A percentile compares a stretch with the other conserved stretches of the same genome.
Conservation (phyloP, 495 filamentous ascomycete genomes). For the Apiosordaria backusii region DNA sequence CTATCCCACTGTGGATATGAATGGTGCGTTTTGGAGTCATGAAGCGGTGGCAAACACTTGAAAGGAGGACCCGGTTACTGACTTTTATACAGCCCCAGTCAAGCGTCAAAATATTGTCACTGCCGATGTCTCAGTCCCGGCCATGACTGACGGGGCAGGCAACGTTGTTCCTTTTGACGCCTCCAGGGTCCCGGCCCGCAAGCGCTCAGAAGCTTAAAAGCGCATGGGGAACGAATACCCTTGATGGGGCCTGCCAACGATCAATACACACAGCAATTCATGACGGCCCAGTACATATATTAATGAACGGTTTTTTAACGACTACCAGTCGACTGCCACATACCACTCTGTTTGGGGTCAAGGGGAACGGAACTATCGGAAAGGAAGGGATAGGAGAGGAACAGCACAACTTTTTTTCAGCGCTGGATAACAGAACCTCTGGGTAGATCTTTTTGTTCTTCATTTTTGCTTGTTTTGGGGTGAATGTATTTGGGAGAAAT, state of each 20-base stretch:
- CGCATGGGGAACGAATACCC: background rate
- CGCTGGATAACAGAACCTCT: background rate
- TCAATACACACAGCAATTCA: background rate
- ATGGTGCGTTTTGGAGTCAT: conserved; percentile 30
- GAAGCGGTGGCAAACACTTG: background rate
- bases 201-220: background rate
- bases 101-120: conserved; percentile 26
- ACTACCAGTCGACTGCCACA: too few relatives aligned
- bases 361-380: background rate
- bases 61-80: background rate
- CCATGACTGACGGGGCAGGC: conserved; percentile 40
- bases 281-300: background rate
- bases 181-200: conserved; percentile 27
- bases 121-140: conserved; percentile 29
- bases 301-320: background rate
- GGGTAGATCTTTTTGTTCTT: background rate
- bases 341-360: background rate
- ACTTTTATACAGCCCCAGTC: conserved; percentile 21
- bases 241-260: background rate
- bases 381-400: background rate
- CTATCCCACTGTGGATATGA: conserved; percentile 27
- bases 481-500: background rate
- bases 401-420: background rate
- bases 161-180: conserved; percentile 41
- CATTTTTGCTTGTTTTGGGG: background rate